phyloP scores from a whole-genome alignment of 2,329 filamentous ascomycete genomes.

The Endoconidiophora laricicola region DNA sequence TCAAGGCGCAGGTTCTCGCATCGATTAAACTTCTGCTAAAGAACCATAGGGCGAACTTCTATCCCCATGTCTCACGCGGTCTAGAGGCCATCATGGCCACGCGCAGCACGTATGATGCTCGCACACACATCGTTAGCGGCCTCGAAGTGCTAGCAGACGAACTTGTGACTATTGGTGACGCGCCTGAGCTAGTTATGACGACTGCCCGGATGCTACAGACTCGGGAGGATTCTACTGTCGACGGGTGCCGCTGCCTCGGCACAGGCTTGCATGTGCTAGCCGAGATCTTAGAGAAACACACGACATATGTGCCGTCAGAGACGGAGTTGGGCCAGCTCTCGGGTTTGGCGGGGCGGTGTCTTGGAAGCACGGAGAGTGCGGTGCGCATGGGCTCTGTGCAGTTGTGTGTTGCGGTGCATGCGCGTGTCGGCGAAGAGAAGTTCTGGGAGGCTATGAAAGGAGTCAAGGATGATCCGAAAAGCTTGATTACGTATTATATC shows the following conservation, averaged over 20 bases:
- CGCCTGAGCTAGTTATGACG: constrained; percentile 40
- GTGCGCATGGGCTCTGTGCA: constrained; percentile 63
- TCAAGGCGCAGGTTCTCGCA: constrained; percentile 57
- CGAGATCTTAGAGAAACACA: constrained; percentile 34
- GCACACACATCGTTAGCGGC: constrained; percentile 56
- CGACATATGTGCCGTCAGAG: constrained; percentile 32
- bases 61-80: constrained; percentile 49
- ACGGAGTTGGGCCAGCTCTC: constrained; percentile 35
- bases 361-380: constrained; percentile 43
- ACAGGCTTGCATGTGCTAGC: constrained; percentile 49
- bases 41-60: constrained; percentile 47
- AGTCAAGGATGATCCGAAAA: constrained; percentile 56
- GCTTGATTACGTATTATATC: constrained; percentile 66
- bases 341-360: constrained; percentile 35
- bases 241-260: constrained; percentile 36
- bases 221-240: constrained; percentile 24
- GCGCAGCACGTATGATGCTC: constrained; percentile 48
- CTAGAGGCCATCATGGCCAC: constrained; percentile 51
- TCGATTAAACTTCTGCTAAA: constrained; percentile 59
- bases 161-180: constrained; percentile 48
- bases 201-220: constrained; percentile 31
- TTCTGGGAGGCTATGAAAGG: constrained; percentile 55
- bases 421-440: constrained; percentile 36
- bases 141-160: constrained; percentile 59
- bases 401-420: constrained; percentile 57